Conservation (phyloP, 306 rosid genomes). For the Ormosia semicastrata region DNA sequence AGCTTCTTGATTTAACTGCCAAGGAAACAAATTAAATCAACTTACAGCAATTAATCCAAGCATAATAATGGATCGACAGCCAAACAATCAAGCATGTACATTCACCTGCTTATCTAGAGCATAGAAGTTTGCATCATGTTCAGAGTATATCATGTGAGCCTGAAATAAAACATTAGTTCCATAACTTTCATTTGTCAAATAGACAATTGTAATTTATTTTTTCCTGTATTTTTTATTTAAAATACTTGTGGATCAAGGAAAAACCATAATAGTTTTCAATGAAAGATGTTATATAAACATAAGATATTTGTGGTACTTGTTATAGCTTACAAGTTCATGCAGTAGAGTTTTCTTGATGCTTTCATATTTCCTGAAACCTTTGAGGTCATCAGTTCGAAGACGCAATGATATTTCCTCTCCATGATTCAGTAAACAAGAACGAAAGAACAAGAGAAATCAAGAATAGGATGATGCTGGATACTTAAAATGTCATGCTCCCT, state of each 20-base stretch:
- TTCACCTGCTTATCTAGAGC: slow-evolving; percentile 84
- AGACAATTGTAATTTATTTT: not conserved
- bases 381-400: slow-evolving; percentile 93
- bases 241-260: not conserved
- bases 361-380: slow-evolving; percentile 88
- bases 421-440: slow-evolving; percentile 51
- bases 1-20: slow-evolving; percentile 87
- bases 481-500: not conserved
- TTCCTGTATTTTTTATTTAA: not conserved
- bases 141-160: slow-evolving; percentile 90
- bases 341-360: slow-evolving; percentile 87
- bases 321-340: slow-evolving; percentile 88
- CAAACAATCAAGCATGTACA: not conserved
- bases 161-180: slow-evolving; percentile 43
- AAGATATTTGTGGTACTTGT: not conserved
- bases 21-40: slow-evolving; percentile 32
- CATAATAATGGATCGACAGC: slow-evolving; percentile 1
- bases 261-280: not conserved
- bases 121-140: slow-evolving; percentile 84
- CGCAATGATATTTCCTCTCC: slow-evolving; percentile 98
- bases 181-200: slow-evolving; percentile 5
- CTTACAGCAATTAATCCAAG: not conserved
- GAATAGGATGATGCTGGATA: not conserved
- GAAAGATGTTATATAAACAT: not conserved
- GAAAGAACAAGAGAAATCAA: slow-evolving; percentile 1